A percentile compares a stretch with the other conserved stretches of the same genome.
Evolutionary conservation across 495 filamentous ascomycete species (phyloP).

Genomic region (Tuber aestivum): DNA sequence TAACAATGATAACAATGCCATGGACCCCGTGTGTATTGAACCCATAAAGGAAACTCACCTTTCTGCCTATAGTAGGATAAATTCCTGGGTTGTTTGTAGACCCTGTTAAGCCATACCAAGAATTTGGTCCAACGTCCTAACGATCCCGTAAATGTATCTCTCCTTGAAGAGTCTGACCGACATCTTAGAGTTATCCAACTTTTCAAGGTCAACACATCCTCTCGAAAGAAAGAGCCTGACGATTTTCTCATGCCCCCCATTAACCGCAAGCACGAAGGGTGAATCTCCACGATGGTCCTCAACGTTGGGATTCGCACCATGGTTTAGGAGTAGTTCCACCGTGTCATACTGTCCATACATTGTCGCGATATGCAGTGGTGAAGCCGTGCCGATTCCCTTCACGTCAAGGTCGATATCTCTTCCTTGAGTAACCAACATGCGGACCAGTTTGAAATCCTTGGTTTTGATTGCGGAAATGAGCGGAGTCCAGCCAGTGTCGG

Average conservation of each 20-base stretch:
- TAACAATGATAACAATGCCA: not conserved
- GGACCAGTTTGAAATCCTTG: constrained; percentile 1
- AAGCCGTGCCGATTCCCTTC: not conserved
- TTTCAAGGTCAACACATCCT: constrained; percentile 4
- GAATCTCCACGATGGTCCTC: constrained; percentile 1
- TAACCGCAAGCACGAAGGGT: constrained; percentile 6
- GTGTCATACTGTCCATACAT: constrained; percentile 10
- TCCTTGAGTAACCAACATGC: not conserved
- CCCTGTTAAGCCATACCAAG: not conserved
- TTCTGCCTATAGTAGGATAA: not conserved
- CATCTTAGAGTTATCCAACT: not conserved
- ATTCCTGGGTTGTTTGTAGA: not conserved
- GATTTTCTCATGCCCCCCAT: constrained; percentile 3
- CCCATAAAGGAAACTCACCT: not conserved
- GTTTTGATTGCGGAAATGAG: not conserved
- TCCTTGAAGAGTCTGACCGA: not conserved
- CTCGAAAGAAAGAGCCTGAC: constrained; percentile 4
- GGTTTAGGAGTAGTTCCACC: constrained; percentile 19
- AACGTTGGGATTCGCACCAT: constrained; percentile 17
- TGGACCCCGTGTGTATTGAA: not conserved
- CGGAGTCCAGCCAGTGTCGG: not conserved
- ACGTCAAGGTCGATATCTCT: not conserved
- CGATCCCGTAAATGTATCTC: not conserved
- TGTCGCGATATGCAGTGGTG: constrained; percentile 24
- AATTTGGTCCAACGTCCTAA: not conserved